phyloP scores from a whole-genome alignment of 1,284 basidiomycete species.

The Ganoderma resinaceum region DNA sequence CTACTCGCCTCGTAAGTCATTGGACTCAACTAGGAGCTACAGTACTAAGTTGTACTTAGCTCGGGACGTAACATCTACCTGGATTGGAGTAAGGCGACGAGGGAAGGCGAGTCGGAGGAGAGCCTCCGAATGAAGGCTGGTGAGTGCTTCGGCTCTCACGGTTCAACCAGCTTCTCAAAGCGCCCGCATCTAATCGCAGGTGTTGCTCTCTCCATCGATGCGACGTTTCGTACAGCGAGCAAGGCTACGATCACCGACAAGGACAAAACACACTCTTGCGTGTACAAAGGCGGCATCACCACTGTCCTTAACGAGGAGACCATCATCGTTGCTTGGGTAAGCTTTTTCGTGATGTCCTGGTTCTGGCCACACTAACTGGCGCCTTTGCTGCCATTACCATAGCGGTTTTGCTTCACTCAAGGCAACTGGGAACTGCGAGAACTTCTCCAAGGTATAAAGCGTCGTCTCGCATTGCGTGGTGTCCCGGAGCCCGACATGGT shows the following conservation, averaged over 20 bases:
- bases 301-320: not conserved
- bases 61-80: not conserved
- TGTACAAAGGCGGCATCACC: not conserved
- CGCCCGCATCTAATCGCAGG: not conserved
- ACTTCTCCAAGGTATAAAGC: conserved; percentile 28
- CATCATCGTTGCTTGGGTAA: not conserved
- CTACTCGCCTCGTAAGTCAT: too few species aligned
- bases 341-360: not conserved
- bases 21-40: too few species aligned
- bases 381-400: not conserved
- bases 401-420: conserved; percentile 16
- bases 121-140: not conserved
- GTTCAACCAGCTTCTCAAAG: not conserved
- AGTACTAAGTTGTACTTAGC: too few species aligned
- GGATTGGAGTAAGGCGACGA: not conserved
- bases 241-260: conserved; percentile 9
- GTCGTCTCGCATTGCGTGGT: conserved; percentile 20
- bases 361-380: not conserved
- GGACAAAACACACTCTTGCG: not conserved
- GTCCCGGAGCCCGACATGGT: conserved; percentile 28
- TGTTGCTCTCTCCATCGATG: conserved; percentile 13
- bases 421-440: conserved; percentile 28
- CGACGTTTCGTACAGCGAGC: conserved; percentile 9
- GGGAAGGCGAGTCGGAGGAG: not conserved
- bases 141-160: not conserved